Base-by-base conservation (phyloP, 768 basidiomycete species). In the Boletus tomentosulus region DNA sequence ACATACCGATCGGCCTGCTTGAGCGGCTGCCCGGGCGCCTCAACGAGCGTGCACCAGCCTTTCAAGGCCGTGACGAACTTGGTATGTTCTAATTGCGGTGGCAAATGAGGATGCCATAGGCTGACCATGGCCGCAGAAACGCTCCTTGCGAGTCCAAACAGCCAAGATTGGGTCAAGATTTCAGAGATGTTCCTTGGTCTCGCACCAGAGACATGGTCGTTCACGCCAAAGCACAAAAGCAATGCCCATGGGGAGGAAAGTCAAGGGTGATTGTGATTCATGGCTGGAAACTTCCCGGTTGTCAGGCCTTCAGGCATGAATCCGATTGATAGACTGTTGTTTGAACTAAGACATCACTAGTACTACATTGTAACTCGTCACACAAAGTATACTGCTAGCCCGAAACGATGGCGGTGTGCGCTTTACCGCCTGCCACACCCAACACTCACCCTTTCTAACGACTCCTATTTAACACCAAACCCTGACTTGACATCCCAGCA, bases 111-210 rank as follows among this genome's bases (percentile, higher is more conserved):
- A 42, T n/a, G 54, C 35, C 25, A 12, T 33, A 8, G 4, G 33
- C 34, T 47, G 50, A 58, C 15, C 8, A 28, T 33, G n/a, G 9
- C 25, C 45, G 24, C 62, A 93, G 92, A 95, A 77, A 92, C 90
- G 0, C 74, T 96, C 6, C 76, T 96, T 6, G 84, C 91, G 4
- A 92, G 90, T 62, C 76, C 78, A 3, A 80, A 90, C 63, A 86
- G 88, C 65, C 74, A 77, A 37, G 91, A 95, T 65, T 96, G 94
- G 94, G 88, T 95, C 39, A 90, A 85, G 73, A 85, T 99, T 44
- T 89, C 89, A 1, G 92, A 95, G 72, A 94, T 96, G 89, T 97
- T 97, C 73, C 73, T 98, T 25, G 96, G 95, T 1, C 87, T 87
- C 53, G 81, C 83, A 1, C 94, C 92, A 1, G 89, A 89, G 55